phyloP scores from a whole-genome alignment of 2,329 filamentous ascomycete genomes.

The Hypoxylon sp. region DNA sequence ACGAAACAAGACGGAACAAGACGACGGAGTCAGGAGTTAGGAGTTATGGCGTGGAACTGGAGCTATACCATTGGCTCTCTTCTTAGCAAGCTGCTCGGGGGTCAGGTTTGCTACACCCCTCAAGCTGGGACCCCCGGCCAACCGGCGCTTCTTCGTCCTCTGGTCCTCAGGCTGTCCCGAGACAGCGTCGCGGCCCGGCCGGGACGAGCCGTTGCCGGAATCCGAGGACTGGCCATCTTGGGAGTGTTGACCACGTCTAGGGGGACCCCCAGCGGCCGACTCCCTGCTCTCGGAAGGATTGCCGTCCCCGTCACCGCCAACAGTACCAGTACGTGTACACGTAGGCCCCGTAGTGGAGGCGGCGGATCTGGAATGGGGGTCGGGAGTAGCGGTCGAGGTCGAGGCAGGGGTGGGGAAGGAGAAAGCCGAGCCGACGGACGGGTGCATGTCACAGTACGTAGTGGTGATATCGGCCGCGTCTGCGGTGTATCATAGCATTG shows the following conservation, averaged over 20 bases:
- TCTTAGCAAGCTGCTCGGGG: conserved; percentile 79
- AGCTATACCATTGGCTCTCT: conserved; percentile 66
- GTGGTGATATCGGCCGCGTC: conserved; percentile 8
- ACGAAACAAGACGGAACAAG: conserved; percentile 20
- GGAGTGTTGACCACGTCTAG: conserved; percentile 46
- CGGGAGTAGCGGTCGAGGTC: conserved; percentile 10
- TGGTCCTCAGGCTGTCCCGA: conserved; percentile 44
- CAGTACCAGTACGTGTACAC: neutral
- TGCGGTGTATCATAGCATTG: conserved; percentile 21
- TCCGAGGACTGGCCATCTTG: conserved; percentile 45
- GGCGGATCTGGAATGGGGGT: conserved; percentile 5
- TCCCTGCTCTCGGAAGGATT: conserved; percentile 24
- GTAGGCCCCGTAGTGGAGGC: conserved; percentile 3
- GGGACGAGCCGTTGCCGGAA: conserved; percentile 39
- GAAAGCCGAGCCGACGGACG: conserved; percentile 33
- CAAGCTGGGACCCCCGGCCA: conserved; percentile 58
- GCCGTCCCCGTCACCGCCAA: conserved; percentile 4
- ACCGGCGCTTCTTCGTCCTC: conserved; percentile 61
- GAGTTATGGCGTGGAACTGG: conserved; percentile 4
- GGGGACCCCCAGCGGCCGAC: conserved; percentile 29
- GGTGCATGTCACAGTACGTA: conserved; percentile 34
- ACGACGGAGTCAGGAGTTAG: conserved; percentile 12
- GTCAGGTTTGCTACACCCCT: conserved; percentile 73
- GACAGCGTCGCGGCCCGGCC: conserved; percentile 19
- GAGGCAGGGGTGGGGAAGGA: conserved; percentile 28